Base-by-base conservation (phyloP, 2,329 filamentous ascomycete genomes). In the Aureobasidium sp. region DNA sequence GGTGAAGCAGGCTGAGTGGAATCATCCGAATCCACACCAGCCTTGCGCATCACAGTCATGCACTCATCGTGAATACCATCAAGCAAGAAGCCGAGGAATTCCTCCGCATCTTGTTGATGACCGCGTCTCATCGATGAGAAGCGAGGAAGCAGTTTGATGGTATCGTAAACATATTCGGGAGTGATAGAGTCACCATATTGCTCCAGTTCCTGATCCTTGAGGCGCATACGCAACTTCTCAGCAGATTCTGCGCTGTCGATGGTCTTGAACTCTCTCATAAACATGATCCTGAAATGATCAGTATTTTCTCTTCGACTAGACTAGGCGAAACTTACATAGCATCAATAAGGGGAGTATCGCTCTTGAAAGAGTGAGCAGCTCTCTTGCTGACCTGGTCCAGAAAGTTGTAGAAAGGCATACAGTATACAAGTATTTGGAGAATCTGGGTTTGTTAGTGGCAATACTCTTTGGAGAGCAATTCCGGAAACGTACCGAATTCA, bases 31-130 rank as follows among this genome's bases (percentile, higher is more conserved):
- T 78, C 32, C 3, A 43, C 20, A 32, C 60, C 59, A 24, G 50
- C 50, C 20, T 61, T 64, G 66, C 84, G 84, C 78, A 95, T 89
- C 51, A 93, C 87, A 63, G 87, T 82, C 17, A 86, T 85, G 72
- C 92, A 97, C 74, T 99, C 94, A 66, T 97, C 92, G 69, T 97
- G 92, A 37, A 99, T 84, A 52, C 91, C 90, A 70, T 96, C 92
- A 4, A 99, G 81, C 37, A 99, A 80, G 73, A 97, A 96, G 0
- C 92, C 93, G 27, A 99, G 79, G 68, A 99, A 99, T 71, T 99
- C 94, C 72, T 99, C 92, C 1, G 94, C 94, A 77, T 99, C 94
- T 79, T 99, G 93, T 73, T 99, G 94, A 69, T 97, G 93, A 17
- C 94, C 94, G 64, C 92, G 89, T 72, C 89, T 87, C 92, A 99